Base-by-base conservation (phyloP, 371 early-diverging fungal species). In the Mucor racemosus region DNA sequence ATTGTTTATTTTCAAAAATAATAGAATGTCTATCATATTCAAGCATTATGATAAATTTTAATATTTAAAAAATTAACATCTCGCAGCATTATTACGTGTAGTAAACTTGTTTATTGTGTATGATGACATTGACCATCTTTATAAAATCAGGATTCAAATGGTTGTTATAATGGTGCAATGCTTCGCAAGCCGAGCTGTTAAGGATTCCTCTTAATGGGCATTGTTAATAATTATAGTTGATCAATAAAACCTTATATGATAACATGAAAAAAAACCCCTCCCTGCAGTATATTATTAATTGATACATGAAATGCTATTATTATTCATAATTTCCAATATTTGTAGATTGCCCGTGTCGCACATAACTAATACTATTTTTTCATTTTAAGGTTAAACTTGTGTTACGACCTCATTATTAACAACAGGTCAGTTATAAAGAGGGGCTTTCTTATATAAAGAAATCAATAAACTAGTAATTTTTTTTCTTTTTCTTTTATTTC, bases 371-470 rank as follows among this genome's bases (percentile, higher is more conserved):
- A 44, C 44, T 17, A 17, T 44, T 44, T 2, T 2, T 44, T 44
- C 44, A 17, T 44, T 44, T 44, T 44, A 44, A 44, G 44, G 44
- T 19, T 53, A 53, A 53, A 14, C 31, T 19, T 53, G 53, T 31
- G 53, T 53, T 53, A 26, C 53, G 10, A 31, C 10, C 13, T 26
- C 53, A 53, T 19, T 53, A 53, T 53, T 53, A 53, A 26, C 6
- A 44, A 15, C 44, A 44, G 17, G 7, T 17, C 44, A 44, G 17
- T 17, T 17, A 44, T 44, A 15, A 44, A n/a, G 44, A n/a, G 44
- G 44, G n/a, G 44, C n/a, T 44, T 53, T 53, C 31, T 21, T 53
- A 53, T 31, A 53, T 31, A 53, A 53, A 53, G 53, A 53, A 53
- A 53, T 26, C 14, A 53, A 10, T 26, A 53, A 53, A 8, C 38